Evolutionary conservation across 139 green algal genomes (phyloP).

Genomic region (Coccomyxa sp.): DNA sequence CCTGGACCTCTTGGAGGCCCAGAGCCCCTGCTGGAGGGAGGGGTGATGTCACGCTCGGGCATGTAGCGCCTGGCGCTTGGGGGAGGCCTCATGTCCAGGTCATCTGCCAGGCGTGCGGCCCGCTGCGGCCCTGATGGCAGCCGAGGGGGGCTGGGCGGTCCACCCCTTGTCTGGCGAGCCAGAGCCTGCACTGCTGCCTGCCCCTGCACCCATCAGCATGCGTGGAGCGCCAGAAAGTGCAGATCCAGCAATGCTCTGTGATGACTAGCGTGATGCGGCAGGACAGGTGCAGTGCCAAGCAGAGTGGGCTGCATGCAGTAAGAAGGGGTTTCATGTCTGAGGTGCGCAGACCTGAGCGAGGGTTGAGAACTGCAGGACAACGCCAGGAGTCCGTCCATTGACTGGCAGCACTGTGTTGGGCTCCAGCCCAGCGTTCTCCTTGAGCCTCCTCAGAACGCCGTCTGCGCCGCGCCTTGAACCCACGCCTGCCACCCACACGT

Average conservation of each 20-base stretch:
- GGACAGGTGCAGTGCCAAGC: neutral
- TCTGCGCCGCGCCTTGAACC: neutral
- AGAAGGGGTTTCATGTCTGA: neutral
- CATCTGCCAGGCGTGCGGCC: too few relatives aligned
- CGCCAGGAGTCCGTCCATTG: neutral
- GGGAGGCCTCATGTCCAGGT: too few relatives aligned
- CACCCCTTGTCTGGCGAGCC: neutral
- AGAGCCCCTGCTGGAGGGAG: too few relatives aligned
- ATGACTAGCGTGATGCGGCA: neutral
- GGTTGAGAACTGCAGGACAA: neutral
- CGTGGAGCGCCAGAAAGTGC: neutral
- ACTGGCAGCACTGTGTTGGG: neutral
- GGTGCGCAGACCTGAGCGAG: neutral
- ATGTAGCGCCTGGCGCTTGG: too few relatives aligned
- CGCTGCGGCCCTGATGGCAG: too few relatives aligned
- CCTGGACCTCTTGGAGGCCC: too few relatives aligned
- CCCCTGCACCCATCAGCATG: neutral
- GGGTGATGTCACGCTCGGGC: too few relatives aligned
- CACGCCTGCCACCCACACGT: constrained; percentile 5
- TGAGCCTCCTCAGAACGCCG: neutral
- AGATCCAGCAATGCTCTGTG: neutral
- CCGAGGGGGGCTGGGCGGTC: too few relatives aligned
- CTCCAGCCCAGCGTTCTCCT: neutral
- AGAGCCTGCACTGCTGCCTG: neutral
- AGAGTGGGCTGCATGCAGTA: neutral